Base-by-base conservation (phyloP, 495 filamentous ascomycete genomes). In the Penicillium lagena region DNA sequence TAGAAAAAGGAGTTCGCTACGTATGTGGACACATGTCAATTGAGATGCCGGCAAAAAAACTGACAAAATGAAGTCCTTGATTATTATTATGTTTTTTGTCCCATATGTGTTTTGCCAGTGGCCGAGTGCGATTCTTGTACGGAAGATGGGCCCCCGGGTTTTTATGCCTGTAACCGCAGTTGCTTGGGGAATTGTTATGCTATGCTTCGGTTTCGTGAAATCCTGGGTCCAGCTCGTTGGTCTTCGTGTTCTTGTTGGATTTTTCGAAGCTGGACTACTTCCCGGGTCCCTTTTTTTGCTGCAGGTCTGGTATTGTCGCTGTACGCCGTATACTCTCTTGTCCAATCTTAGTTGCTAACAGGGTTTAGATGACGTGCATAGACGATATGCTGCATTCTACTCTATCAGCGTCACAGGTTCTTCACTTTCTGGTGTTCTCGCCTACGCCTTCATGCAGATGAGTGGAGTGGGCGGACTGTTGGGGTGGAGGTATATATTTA, bases 321-420 rank as follows among this genome's bases (percentile, higher is more conserved):
- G 49, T 51, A 32, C 9, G 49, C 22, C 22, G 6, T 45, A 11
- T 35, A 29, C 12, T 17, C 10, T 2, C 10, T 38, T 11, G 11
- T 14, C 22, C 12, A 7, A 30, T 7, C 30, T 4, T 44, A 45
- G 9, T 11, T 15, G 27, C 38, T 47, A 7, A 46, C 28, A n/a
- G 7, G 2, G 10, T 15, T 9, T 27, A 48, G 45, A 53, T 39
- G 50, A 53, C 27, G 33, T 82, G 9, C 72, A 75, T 22, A 80
- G 78, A 54, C 71, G 81, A 12, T 78, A 77, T 52, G 69, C 77
- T 2, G 54, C 68, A 29, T 82, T 81, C 57, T 82, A 79, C 55
- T 55, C 79, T 12, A 60, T 79, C 15, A 75, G 77, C 14, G 71
- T 60, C 35, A 51, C 77, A 6, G 76, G 76, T 4, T 67, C 72